A percentile compares a stretch with the other conserved stretches of the same genome.
phyloP scores from a whole-genome alignment of 176 grass and related monocot genomes.

The Eleusine indica region DNA sequence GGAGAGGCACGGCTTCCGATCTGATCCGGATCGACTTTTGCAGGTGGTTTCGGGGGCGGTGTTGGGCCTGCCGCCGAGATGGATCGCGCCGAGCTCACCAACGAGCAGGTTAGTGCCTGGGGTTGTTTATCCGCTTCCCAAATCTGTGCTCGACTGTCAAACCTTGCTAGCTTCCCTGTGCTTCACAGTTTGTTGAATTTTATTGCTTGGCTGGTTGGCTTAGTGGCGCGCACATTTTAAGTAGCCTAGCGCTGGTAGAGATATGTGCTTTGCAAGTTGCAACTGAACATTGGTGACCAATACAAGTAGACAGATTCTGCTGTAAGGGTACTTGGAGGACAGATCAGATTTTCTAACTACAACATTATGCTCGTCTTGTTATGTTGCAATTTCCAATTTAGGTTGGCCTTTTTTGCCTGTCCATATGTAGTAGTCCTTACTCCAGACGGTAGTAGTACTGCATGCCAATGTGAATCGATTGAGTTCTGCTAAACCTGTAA shows the following conservation, averaged over 20 bases:
- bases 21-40: conserved; percentile 30
- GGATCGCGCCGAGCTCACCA: conserved; percentile 85
- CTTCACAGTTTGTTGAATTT: neutral
- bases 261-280: neutral
- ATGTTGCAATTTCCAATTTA: neutral
- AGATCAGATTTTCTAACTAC: neutral
- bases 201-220: neutral
- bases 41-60: conserved; percentile 34
- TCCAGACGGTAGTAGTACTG: neutral
- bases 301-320: neutral
- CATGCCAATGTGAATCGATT: neutral
- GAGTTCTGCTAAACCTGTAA: neutral
- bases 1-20: conserved; percentile 14
- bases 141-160: neutral
- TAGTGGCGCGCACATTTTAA: neutral
- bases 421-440: neutral
- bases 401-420: neutral
- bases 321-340: neutral
- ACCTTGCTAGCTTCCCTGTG: conserved; percentile 21
- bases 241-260: neutral
- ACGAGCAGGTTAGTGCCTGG: conserved; percentile 76
- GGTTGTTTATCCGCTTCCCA: neutral
- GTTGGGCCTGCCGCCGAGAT: conserved; percentile 42
- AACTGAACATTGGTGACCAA: neutral
- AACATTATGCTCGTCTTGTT: neutral